Conservation (phyloP, 495 filamentous ascomycete species). For the Lasiosphaeriaceae sp. region DNA sequence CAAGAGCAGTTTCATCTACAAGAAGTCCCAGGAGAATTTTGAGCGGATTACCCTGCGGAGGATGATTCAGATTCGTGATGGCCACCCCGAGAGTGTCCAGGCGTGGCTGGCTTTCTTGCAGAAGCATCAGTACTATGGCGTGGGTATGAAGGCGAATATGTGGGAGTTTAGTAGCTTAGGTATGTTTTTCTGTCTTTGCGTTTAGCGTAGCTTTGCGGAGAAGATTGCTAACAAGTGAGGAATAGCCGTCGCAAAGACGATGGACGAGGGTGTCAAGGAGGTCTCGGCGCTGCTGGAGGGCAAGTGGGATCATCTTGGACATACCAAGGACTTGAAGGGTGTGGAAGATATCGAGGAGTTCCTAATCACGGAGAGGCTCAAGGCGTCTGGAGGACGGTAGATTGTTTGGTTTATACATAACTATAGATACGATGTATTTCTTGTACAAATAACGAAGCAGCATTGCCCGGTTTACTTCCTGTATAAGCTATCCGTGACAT, state of each 20-base stretch:
- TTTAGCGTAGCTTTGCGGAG: neutral
- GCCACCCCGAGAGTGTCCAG: constrained; percentile 81
- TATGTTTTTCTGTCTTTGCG: constrained; percentile 24
- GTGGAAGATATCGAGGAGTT: constrained; percentile 54
- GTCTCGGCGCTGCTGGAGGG: constrained; percentile 57
- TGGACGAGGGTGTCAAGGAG: constrained; percentile 58
- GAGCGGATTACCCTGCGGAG: constrained; percentile 83
- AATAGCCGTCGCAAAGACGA: constrained; percentile 60
- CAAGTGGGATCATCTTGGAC: constrained; percentile 62
- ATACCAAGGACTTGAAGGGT: constrained; percentile 46
- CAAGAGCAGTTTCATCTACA: constrained; percentile 82
- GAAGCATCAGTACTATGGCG: constrained; percentile 87
- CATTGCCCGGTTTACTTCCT: neutral
- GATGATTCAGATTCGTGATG: constrained; percentile 91
- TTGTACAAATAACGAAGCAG: constrained; percentile 5
- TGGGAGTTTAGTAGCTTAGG: constrained; percentile 80
- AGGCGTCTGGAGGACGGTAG: constrained; percentile 25
- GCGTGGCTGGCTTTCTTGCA: constrained; percentile 86
- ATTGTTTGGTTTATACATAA: constrained; percentile 14
- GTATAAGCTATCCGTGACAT: no score
- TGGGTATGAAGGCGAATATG: constrained; percentile 98
- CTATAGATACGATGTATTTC: constrained; percentile 1
- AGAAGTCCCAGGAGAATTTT: constrained; percentile 98
- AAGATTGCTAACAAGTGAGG: neutral
- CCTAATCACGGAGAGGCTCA: constrained; percentile 48